These are phyloP conservation scores for Linnemannia elongata DNA, from an alignment of 192 early-diverging fungal genomes.

Conservation along the genomic window DNA sequence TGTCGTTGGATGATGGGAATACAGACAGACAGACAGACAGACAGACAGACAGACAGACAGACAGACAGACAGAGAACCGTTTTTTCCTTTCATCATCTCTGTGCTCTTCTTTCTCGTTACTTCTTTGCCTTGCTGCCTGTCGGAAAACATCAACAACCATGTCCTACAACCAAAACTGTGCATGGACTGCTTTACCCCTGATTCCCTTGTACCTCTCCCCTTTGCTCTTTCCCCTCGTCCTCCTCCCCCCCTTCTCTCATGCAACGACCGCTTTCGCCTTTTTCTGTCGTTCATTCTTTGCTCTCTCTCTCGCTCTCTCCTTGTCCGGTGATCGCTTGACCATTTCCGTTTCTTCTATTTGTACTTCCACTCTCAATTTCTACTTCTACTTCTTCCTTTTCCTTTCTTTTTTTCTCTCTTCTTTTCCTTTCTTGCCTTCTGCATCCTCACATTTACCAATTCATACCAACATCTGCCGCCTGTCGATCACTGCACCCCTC, in stretches of 20 bases:
- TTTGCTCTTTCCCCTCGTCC: background rate
- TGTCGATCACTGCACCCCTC: constrained; percentile 7
- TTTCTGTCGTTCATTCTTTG: background rate
- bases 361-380: background rate
- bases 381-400: background rate
- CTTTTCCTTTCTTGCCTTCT: background rate
- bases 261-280: background rate
- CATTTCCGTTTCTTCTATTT: background rate
- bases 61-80: background rate
- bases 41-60: too few species aligned
- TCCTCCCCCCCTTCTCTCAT: background rate
- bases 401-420: background rate
- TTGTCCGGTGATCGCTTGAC: background rate
- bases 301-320: background rate
- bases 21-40: background rate
- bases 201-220: background rate
- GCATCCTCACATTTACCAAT: background rate
- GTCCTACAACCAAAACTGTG: too few species aligned
- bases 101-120: background rate
- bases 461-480: background rate
- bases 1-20: background rate
- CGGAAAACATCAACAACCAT: too few species aligned
- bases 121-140: too few species aligned
- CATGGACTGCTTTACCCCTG: background rate
- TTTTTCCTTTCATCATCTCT: background rate